Percentiles rank a stretch among this genome's conserved stretches.
Conservation (phyloP, 2,329 filamentous ascomycete genomes). For the Xenoacremonium recifei region DNA sequence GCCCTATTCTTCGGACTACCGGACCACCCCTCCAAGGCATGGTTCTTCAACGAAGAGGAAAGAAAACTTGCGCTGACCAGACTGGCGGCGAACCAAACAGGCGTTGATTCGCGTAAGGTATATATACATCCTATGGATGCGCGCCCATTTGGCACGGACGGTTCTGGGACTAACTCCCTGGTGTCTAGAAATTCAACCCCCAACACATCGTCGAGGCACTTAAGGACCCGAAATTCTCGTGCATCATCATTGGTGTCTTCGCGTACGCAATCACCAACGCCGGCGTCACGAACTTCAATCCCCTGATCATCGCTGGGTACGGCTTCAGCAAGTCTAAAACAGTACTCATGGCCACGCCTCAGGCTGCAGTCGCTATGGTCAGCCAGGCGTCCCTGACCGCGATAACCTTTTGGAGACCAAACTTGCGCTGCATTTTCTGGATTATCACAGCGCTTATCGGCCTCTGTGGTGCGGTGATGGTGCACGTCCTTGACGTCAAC, state of each 20-base stretch:
- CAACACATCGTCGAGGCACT: constrained; percentile 20
- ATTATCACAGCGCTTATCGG: constrained; percentile 20
- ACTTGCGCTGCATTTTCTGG: constrained; percentile 31
- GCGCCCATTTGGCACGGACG: no score
- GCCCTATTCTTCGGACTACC: constrained; percentile 15
- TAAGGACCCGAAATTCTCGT: constrained; percentile 20
- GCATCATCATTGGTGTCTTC: constrained; percentile 32
- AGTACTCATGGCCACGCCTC: constrained; percentile 30
- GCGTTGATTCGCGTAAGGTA: no score
- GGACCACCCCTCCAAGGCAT: constrained; percentile 18
- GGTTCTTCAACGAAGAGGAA: constrained; percentile 20
- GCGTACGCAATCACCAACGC: constrained; percentile 67
- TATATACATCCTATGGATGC: no score
- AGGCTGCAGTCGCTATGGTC: constrained; percentile 32
- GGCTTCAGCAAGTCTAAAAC: constrained; percentile 28
- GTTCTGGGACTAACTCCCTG: no score
- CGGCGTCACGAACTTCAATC: constrained; percentile 63
- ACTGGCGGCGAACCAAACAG: constrained; percentile 12
- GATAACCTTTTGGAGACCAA: constrained; percentile 25
- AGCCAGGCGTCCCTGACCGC: constrained; percentile 20
- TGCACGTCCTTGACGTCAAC: constrained; percentile 18
- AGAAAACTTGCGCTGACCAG: constrained; percentile 13
- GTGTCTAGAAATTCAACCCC: constrained; percentile 19
- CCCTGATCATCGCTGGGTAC: constrained; percentile 59
- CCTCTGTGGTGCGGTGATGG: constrained; percentile 25